Percentiles rank a stretch among this genome's conserved stretches.
These are phyloP conservation scores for Backusella liffmaniae DNA, from an alignment of 192 early-diverging fungal genomes.

Conservation along the genomic window DNA sequence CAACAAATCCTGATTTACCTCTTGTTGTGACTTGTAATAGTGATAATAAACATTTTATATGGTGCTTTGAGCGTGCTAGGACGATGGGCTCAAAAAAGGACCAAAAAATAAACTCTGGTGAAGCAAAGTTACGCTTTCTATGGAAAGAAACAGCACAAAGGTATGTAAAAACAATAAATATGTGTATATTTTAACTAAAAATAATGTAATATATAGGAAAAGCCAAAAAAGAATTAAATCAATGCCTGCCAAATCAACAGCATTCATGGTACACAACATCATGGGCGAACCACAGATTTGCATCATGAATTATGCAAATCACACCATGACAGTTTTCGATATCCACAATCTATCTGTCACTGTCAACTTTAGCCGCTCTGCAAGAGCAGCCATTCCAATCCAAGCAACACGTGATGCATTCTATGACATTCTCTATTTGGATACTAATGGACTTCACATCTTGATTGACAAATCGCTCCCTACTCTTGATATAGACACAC, in stretches of 20 bases:
- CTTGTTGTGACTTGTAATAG: slow-evolving; percentile 10
- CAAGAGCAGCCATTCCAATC: slow-evolving; percentile 7
- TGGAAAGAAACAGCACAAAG: background rate
- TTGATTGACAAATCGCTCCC: background rate
- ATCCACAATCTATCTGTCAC: background rate
- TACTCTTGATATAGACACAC: background rate
- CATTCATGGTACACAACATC: slow-evolving; percentile 5
- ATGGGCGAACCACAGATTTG: slow-evolving; percentile 1
- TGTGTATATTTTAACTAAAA: background rate
- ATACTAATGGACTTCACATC: background rate
- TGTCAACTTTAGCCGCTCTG: background rate
- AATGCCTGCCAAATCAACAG: background rate
- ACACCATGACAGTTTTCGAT: background rate
- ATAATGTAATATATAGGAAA: background rate
- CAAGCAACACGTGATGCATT: background rate
- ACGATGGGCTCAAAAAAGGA: background rate
- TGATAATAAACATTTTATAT: slow-evolving; percentile 12
- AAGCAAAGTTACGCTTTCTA: background rate
- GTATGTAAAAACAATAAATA: background rate
- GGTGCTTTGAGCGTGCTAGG: background rate
- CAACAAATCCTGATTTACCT: background rate
- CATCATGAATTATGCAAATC: slow-evolving; percentile 1
- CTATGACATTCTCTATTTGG: slow-evolving; percentile 7
- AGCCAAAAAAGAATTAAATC: background rate
- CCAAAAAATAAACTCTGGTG: background rate